Evolutionary conservation across 2,329 filamentous ascomycete genomes (phyloP).

Genomic region (Sclerotinia trifoliorum): DNA sequence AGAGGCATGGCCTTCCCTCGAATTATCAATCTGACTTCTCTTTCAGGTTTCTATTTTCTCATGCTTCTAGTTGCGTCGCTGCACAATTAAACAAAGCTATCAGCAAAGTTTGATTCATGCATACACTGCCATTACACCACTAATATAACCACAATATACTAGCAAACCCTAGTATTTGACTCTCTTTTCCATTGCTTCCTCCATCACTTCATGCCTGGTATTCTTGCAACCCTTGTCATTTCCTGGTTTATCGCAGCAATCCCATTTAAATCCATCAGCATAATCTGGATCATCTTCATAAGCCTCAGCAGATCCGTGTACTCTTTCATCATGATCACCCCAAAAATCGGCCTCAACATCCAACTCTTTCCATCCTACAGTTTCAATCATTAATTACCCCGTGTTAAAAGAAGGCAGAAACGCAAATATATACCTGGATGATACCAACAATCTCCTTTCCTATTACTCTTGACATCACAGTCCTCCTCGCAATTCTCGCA

Average conservation of each 20-base stretch:
- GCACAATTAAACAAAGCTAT: no score
- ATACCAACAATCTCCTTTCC: background rate
- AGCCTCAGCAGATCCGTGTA: background rate
- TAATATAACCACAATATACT: background rate
- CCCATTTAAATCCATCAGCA: background rate
- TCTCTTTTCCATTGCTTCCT: background rate
- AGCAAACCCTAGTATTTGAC: background rate
- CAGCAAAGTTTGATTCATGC: background rate
- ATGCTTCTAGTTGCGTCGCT: no score
- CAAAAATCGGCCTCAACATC: background rate
- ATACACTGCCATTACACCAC: background rate
- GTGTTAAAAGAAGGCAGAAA: background rate
- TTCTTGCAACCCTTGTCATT: background rate
- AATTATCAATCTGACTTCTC: background rate
- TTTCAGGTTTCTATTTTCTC: no score
- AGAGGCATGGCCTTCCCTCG: background rate
- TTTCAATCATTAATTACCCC: background rate
- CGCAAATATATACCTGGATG: background rate
- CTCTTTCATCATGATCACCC: background rate
- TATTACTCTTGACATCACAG: background rate
- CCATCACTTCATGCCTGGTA: background rate
- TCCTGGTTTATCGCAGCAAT: background rate
- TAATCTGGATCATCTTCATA: background rate
- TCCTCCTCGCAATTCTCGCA: background rate
- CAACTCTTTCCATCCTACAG: background rate